phyloP scores from a whole-genome alignment of 2,329 filamentous ascomycete genomes.

The Cladosporium sp. region DNA sequence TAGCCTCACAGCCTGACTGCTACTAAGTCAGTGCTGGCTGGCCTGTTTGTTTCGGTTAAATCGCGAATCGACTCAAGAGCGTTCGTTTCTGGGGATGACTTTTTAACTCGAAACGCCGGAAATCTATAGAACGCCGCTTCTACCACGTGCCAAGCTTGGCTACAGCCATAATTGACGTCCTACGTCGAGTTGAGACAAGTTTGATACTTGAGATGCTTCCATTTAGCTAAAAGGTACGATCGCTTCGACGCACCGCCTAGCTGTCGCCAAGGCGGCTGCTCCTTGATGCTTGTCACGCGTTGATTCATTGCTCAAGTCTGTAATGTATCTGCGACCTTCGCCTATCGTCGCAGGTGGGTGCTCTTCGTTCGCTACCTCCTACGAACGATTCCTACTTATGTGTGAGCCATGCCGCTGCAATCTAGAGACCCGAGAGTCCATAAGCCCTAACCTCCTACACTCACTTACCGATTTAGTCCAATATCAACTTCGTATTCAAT shows the following conservation, averaged over 20 bases:
- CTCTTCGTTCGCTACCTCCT: background rate
- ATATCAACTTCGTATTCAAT: background rate
- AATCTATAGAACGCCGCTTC: background rate
- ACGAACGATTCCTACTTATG: background rate
- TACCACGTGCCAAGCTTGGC: background rate
- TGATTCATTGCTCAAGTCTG: background rate
- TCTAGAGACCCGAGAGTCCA: background rate
- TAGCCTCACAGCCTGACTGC: background rate
- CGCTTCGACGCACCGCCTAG: background rate
- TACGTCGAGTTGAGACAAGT: background rate
- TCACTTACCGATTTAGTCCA: background rate
- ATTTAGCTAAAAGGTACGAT: background rate
- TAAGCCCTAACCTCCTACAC: background rate
- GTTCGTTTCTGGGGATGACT: background rate
- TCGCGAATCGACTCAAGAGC: background rate
- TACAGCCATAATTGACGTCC: background rate
- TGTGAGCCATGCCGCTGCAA: background rate
- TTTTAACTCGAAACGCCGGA: background rate
- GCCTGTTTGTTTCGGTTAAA: background rate
- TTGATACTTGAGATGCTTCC: background rate
- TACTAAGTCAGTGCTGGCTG: background rate
- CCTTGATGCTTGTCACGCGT: conserved; percentile 1
- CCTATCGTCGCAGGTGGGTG: background rate
- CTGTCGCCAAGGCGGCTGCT: background rate
- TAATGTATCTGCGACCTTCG: conserved; percentile 6